Conservation (phyloP, 1,139 yeast genomes). For the Candida sanyaensis region DNA sequence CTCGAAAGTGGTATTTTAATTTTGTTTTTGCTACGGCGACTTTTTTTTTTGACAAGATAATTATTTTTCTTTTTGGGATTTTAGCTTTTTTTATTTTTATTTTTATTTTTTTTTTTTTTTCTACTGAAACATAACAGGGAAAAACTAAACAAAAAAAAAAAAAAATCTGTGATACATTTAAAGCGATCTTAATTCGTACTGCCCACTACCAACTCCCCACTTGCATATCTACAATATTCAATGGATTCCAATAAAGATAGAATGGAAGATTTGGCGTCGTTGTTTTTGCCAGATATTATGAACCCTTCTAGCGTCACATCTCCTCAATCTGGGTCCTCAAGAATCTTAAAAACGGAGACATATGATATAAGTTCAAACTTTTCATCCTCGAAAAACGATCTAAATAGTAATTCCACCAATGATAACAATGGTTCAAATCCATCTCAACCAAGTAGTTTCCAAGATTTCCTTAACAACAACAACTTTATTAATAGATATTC, state of each 20-base stretch:
- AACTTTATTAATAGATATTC: constrained; percentile 20
- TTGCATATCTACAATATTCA: background rate
- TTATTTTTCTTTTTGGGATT: background rate
- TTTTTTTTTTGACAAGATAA: background rate
- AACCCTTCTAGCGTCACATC: constrained; percentile 21
- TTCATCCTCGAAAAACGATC: background rate
- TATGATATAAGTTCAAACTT: constrained; percentile 2
- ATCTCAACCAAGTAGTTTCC: constrained; percentile 18
- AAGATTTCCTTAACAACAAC: constrained; percentile 24
- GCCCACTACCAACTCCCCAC: background rate
- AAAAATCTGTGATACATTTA: too few relatives aligned
- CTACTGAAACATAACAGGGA: too few relatives aligned
- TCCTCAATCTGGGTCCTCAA: constrained; percentile 1
- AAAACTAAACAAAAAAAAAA: too few relatives aligned
- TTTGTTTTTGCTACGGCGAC: background rate
- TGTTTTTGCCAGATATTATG: constrained; percentile 45
- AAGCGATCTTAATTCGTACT: background rate
- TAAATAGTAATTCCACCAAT: background rate
- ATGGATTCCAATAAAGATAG: constrained; percentile 22
- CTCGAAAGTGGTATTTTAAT: too few relatives aligned
- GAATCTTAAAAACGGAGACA: background rate
- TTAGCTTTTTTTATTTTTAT: background rate
- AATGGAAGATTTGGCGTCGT: constrained; percentile 44
- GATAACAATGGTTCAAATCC: background rate
- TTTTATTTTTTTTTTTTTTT: background rate